Conservation (phyloP, 2,329 filamentous ascomycete genomes). For the Epichloe coenophiala region DNA sequence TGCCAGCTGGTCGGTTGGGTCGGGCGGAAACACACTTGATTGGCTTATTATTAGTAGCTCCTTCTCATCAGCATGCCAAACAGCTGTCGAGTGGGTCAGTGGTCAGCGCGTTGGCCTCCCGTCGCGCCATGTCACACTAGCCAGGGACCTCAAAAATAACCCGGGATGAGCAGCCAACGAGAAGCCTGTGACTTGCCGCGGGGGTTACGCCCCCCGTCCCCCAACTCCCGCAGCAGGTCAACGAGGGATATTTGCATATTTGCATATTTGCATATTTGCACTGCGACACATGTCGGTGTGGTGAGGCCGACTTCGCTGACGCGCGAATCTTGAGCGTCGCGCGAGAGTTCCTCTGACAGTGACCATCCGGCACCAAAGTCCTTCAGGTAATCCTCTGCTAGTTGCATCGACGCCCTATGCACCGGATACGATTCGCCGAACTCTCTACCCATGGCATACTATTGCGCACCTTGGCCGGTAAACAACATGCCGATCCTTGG, state of each 20-base stretch:
- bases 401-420: too few relatives aligned
- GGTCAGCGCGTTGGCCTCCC: too few relatives aligned
- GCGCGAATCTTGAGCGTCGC: background rate
- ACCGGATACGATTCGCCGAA: background rate
- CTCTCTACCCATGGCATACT: slow-evolving; percentile 7
- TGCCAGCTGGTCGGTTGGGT: background rate
- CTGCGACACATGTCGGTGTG: slow-evolving; percentile 8
- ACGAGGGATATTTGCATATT: too few relatives aligned
- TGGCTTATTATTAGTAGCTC: background rate
- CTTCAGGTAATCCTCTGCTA: too few relatives aligned
- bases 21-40: background rate
- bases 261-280: too few relatives aligned
- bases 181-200: too few relatives aligned
- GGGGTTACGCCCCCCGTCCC: too few relatives aligned
- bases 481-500: slow-evolving; percentile 13
- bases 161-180: too few relatives aligned
- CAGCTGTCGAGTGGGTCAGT: background rate
- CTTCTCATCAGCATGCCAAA: background rate
- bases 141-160: too few relatives aligned
- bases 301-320: background rate
- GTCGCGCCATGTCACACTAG: too few relatives aligned
- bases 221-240: too few relatives aligned
- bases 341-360: background rate
- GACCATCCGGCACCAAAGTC: background rate
- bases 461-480: slow-evolving; percentile 22